phyloP scores from a whole-genome alignment of 108 stramenopile genomes.

The Nitzschia sp. region DNA sequence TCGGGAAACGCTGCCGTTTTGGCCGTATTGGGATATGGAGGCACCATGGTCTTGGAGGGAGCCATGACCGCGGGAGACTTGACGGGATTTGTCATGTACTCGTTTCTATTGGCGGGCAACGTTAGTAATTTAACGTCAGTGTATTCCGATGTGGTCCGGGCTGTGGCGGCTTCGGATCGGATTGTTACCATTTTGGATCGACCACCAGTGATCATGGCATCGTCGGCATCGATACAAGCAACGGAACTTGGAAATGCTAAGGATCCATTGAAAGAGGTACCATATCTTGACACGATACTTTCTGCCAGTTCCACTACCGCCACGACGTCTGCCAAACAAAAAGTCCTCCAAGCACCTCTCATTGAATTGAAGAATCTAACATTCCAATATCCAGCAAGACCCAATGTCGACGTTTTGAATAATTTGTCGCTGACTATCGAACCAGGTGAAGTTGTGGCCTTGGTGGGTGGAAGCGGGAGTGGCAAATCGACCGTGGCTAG shows the following conservation, averaged over 20 bases:
- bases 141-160: slow-evolving; percentile 74
- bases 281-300: background rate
- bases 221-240: background rate
- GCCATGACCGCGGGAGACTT: slow-evolving; percentile 75
- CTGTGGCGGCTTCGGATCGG: slow-evolving; percentile 59
- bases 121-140: slow-evolving; percentile 62
- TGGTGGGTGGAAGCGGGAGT: slow-evolving; percentile 89
- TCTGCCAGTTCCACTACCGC: background rate
- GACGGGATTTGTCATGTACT: slow-evolving; percentile 90
- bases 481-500: slow-evolving; percentile 80
- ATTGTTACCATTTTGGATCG: slow-evolving; percentile 73
- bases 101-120: slow-evolving; percentile 82
- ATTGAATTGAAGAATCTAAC: slow-evolving; percentile 64
- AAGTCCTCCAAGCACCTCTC: slow-evolving; percentile 17
- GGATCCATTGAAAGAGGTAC: background rate
- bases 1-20: slow-evolving; percentile 76
- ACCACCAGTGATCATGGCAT: slow-evolving; percentile 43
- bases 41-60: slow-evolving; percentile 64
- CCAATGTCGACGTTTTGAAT: slow-evolving; percentile 66
- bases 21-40: slow-evolving; percentile 79
- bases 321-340: background rate
- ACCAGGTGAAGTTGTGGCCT: slow-evolving; percentile 80
- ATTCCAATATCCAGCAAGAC: slow-evolving; percentile 90
- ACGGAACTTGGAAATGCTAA: background rate
- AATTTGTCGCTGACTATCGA: slow-evolving; percentile 61